These are phyloP conservation scores for Sphagnum contortum DNA, from an alignment of 225 moss, liverwort and hornwort genomes.

Conservation along the genomic window DNA sequence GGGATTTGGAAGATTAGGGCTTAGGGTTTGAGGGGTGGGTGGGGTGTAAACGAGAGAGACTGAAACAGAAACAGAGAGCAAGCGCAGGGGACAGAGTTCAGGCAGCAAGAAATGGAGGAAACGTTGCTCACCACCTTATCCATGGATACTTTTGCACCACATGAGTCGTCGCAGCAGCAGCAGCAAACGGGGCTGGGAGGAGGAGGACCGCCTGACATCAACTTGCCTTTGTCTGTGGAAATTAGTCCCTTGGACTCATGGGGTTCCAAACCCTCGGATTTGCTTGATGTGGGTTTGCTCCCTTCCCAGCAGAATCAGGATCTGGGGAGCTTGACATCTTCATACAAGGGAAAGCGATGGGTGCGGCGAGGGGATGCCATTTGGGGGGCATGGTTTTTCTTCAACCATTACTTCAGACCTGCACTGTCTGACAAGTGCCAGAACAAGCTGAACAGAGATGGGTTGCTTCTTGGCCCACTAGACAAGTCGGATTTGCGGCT, in stretches of 20 bases:
- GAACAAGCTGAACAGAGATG: conserved; percentile 43
- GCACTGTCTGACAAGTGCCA: conserved; percentile 59
- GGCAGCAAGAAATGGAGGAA: too few species aligned
- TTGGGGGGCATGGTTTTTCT: conserved; percentile 88
- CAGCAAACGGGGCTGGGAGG: conserved; percentile 24
- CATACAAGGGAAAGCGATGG: conserved; percentile 61
- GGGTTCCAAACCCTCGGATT: conserved; percentile 36
- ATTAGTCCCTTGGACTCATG: conserved; percentile 40
- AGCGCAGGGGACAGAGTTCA: conserved; percentile 7
- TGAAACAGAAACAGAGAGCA: conserved; percentile 13
- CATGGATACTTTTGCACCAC: conserved; percentile 68
- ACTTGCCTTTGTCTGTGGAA: conserved; percentile 60
- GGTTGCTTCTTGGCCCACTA: conserved; percentile 31
- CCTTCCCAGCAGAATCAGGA: conserved; percentile 44
- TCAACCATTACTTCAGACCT: conserved; percentile 75
- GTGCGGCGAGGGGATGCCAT: conserved; percentile 75
- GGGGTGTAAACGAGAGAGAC: conserved; percentile 31
- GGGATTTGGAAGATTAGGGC: background rate
- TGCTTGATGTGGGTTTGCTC: conserved; percentile 32
- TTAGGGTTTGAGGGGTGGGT: conserved; percentile 8
- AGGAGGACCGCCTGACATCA: conserved; percentile 73
- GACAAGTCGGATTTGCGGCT: conserved; percentile 66
- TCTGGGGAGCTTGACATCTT: conserved; percentile 46
- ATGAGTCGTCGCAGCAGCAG: conserved; percentile 46
- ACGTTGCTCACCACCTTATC: conserved; percentile 33